phyloP scores from a whole-genome alignment of 192 early-diverging fungal genomes.

The Coemansia sp. region DNA sequence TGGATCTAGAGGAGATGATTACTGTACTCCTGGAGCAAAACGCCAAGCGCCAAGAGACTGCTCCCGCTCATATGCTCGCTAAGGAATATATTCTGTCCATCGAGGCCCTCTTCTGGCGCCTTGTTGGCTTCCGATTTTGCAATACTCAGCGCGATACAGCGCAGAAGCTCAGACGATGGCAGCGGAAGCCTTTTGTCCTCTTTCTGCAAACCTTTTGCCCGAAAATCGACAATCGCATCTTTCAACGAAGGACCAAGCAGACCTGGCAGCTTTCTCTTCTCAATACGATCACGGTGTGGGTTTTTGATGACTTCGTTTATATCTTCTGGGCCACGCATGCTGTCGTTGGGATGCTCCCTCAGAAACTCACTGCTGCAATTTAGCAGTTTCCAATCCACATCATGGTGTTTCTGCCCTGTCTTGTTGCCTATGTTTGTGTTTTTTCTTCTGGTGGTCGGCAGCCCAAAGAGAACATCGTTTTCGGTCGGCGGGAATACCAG shows the following conservation, averaged over 20 bases:
- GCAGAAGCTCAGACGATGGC: conserved; percentile 49
- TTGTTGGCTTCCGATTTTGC: conserved; percentile 20
- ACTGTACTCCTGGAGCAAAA: conserved; percentile 49
- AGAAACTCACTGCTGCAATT: conserved; percentile 29
- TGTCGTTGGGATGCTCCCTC: conserved; percentile 5
- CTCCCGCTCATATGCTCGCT: conserved; percentile 41
- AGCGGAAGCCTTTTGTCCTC: conserved; percentile 20
- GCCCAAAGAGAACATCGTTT: conserved; percentile 27
- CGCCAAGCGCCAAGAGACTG: conserved; percentile 48
- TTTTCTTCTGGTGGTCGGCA: not conserved
- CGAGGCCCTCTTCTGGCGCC: not conserved
- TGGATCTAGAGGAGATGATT: conserved; percentile 21
- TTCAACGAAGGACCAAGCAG: not conserved
- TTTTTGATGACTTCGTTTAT: conserved; percentile 13
- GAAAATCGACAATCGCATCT: not conserved
- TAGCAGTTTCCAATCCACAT: conserved; percentile 14
- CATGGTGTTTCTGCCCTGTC: not conserved
- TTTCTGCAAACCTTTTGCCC: not conserved
- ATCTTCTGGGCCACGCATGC: conserved; percentile 15
- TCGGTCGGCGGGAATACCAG: conserved; percentile 1
- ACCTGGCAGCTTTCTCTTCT: not conserved
- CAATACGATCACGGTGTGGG: conserved; percentile 4
- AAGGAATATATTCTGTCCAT: conserved; percentile 2
- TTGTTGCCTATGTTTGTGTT: not conserved
- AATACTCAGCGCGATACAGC: conserved; percentile 32